Percentiles rank a stretch among this genome's conserved stretches.
These are phyloP conservation scores for Hypoxylon fuscum DNA, from an alignment of 495 filamentous ascomycete species.

Conservation along the genomic window DNA sequence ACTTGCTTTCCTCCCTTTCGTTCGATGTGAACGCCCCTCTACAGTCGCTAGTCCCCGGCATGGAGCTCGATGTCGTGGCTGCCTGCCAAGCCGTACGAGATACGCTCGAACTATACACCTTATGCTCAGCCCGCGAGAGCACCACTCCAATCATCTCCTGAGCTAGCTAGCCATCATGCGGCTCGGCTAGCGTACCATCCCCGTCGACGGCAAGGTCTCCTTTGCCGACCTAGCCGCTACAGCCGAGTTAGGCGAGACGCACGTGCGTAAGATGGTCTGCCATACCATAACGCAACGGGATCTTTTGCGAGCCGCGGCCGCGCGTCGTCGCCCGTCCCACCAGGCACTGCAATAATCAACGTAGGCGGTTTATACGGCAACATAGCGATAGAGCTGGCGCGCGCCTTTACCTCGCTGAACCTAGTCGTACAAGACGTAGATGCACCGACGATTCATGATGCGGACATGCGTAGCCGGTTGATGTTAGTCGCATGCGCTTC, in stretches of 20 bases:
- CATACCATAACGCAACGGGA: conserved; percentile 50
- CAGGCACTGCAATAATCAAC: too few species aligned
- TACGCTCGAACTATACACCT: conserved; percentile 28
- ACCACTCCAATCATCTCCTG: conserved; percentile 12
- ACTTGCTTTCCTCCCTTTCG: conserved; percentile 23
- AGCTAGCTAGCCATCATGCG: conserved; percentile 16
- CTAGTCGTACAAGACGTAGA: too few species aligned
- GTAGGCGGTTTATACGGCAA: too few species aligned
- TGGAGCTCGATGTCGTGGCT: conserved; percentile 11
- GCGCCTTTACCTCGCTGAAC: too few species aligned
- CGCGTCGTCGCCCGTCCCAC: neutral
- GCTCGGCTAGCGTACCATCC: conserved; percentile 36
- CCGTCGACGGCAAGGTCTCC: conserved; percentile 42
- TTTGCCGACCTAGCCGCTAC: conserved; percentile 44
- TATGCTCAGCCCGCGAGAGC: conserved; percentile 30
- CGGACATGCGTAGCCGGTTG: too few species aligned
- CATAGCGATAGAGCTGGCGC: too few species aligned
- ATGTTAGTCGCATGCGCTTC: too few species aligned
- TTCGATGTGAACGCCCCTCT: conserved; percentile 14
- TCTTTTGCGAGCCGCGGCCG: neutral
- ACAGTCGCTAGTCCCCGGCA: conserved; percentile 11
- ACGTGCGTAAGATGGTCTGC: conserved; percentile 51
- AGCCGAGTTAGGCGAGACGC: conserved; percentile 34
- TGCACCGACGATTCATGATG: too few species aligned
- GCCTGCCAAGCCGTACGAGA: conserved; percentile 25